Evolutionary conservation across 2,329 filamentous ascomycete genomes (phyloP).

Genomic region (Diaporthe sp.): DNA sequence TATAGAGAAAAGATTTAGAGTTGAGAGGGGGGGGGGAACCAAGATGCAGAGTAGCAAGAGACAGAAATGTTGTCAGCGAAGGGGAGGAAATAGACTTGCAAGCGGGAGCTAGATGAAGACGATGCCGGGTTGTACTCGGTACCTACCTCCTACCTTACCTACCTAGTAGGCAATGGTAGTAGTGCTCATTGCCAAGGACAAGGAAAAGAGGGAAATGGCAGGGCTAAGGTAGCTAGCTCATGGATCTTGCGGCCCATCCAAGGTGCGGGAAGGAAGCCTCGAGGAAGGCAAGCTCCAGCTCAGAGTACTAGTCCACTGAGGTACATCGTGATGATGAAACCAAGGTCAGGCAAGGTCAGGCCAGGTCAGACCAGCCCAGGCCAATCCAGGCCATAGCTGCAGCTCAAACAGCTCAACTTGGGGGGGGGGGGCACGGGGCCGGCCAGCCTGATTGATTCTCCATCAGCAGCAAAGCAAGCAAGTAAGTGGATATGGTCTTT

Average conservation of each 20-base stretch:
- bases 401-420: constrained; percentile 8
- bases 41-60: neutral
- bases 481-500: neutral
- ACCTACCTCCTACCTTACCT: neutral
- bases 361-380: neutral
- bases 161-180: neutral
- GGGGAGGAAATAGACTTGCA: neutral
- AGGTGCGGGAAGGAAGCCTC: neutral
- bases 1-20: neutral
- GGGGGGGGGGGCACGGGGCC: neutral
- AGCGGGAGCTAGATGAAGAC: constrained; percentile 11
- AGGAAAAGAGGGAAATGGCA: neutral
- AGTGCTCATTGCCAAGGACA: neutral
- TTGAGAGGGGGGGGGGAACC: neutral
- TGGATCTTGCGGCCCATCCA: neutral
- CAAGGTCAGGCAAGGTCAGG: constrained; percentile 12
- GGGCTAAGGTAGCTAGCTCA: neutral
- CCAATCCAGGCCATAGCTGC: neutral
- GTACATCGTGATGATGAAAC: constrained; percentile 12
- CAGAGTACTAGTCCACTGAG: neutral
- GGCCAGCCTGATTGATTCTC: neutral
- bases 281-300: neutral
- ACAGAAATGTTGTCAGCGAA: neutral
- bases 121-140: neutral
- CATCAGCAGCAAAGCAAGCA: neutral